Evolutionary conservation across 2,329 filamentous ascomycete genomes (phyloP).

Genomic region (Xenosphaeropsis pyriputrescens): DNA sequence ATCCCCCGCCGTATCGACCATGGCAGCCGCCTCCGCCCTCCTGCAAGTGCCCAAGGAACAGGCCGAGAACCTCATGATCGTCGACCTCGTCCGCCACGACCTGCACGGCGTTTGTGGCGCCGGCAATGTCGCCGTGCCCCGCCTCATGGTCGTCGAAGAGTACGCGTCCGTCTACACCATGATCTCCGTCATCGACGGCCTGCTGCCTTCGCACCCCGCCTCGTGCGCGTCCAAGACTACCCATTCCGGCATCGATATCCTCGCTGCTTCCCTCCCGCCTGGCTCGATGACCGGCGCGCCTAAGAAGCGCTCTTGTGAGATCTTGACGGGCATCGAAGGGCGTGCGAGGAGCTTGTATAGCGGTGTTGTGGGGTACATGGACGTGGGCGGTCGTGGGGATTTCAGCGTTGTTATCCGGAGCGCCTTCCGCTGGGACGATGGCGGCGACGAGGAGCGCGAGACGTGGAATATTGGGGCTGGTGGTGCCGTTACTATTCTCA

Average conservation of each 20-base stretch:
- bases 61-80: constrained; percentile 96
- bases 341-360: constrained; percentile 61
- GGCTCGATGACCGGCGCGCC: constrained; percentile 96
- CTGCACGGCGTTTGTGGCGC: constrained; percentile 72
- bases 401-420: constrained; percentile 87
- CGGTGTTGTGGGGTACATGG: constrained; percentile 80
- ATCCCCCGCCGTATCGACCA: constrained; percentile 44
- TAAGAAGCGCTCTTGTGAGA: constrained; percentile 82
- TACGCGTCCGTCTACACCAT: constrained; percentile 87
- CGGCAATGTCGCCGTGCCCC: constrained; percentile 57
- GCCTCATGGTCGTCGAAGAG: constrained; percentile 77
- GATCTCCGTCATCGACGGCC: constrained; percentile 72
- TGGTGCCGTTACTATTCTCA: constrained; percentile 77
- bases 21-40: constrained; percentile 56
- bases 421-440: constrained; percentile 58
- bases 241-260: constrained; percentile 57
- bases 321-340: constrained; percentile 56
- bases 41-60: constrained; percentile 76
- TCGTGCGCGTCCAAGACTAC: constrained; percentile 5
- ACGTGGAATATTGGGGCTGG: constrained; percentile 80
- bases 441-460: constrained; percentile 23
- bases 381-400: constrained; percentile 70
- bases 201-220: constrained; percentile 23
- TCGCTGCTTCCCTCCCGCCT: constrained; percentile 67
- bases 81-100: constrained; percentile 90